A percentile compares a stretch with the other conserved stretches of the same genome.
These are phyloP conservation scores for Pseudonitzschia multistriata DNA, from an alignment of 108 stramenopile genomes.

Conservation along the genomic window DNA sequence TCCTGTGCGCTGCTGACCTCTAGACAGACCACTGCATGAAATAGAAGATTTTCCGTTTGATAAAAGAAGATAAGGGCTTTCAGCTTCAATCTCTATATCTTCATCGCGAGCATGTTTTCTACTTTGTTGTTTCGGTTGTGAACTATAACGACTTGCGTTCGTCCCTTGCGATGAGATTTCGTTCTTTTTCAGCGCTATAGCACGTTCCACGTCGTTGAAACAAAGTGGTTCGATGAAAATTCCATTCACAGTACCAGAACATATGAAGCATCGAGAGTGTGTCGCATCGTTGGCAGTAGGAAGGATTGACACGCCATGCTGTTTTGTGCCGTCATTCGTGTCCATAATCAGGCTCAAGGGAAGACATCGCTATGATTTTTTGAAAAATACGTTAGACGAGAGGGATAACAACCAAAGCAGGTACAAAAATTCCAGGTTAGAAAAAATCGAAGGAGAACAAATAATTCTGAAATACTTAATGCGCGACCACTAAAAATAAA, in stretches of 20 bases:
- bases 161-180: neutral
- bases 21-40: conserved; percentile 26
- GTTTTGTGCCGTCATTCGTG: conserved; percentile 15
- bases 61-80: conserved; percentile 42
- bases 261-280: conserved; percentile 37
- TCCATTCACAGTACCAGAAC: conserved; percentile 25
- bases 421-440: too few relatives aligned
- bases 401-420: too few relatives aligned
- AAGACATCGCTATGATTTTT: conserved; percentile 38
- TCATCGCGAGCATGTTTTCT: conserved; percentile 27
- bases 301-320: conserved; percentile 25
- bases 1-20: conserved; percentile 63
- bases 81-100: conserved; percentile 34
- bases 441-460: neutral
- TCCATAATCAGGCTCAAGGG: conserved; percentile 42
- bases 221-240: conserved; percentile 41
- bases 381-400: neutral
- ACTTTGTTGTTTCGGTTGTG: neutral
- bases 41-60: conserved; percentile 16
- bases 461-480: neutral
- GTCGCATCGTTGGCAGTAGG: conserved; percentile 14
- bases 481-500: neutral
- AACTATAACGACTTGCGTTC: conserved; percentile 5
- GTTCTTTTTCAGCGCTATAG: conserved; percentile 33
- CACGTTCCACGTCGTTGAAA: conserved; percentile 42